phyloP scores from a whole-genome alignment of 163 green algal species.

The Prototheca wickerhamii region DNA sequence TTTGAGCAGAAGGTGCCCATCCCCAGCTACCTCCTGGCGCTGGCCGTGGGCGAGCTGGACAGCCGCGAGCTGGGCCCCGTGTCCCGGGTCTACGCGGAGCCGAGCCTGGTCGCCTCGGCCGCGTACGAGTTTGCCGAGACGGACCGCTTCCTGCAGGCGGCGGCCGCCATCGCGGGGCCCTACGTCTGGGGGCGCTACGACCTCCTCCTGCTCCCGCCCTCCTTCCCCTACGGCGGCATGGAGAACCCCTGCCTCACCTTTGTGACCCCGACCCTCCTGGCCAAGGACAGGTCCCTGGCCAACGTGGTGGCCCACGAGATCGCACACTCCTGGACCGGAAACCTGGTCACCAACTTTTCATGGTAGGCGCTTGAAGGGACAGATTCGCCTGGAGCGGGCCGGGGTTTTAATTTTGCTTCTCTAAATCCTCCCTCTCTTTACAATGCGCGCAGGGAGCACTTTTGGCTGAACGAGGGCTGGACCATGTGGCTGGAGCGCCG shows the following conservation, averaged over 20 bases:
- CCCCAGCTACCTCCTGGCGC: slow-evolving; percentile 78
- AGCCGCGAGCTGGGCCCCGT: slow-evolving; percentile 47
- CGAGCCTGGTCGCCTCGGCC: slow-evolving; percentile 62
- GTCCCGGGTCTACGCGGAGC: slow-evolving; percentile 66
- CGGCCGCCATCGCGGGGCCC: slow-evolving; percentile 66
- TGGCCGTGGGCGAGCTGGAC: slow-evolving; percentile 74
- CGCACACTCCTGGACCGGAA: slow-evolving; percentile 79
- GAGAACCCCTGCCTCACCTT: slow-evolving; percentile 89
- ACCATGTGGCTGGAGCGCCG: slow-evolving; percentile 83
- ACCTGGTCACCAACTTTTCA: slow-evolving; percentile 76
- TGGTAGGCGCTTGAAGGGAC: slow-evolving; percentile 41
- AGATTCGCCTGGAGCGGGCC: not conserved
- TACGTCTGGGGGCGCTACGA: slow-evolving; percentile 92
- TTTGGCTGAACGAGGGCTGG: slow-evolving; percentile 72
- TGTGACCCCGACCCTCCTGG: slow-evolving; percentile 87
- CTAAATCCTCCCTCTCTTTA: too few species aligned
- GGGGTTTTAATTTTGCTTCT: too few species aligned
- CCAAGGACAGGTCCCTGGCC: slow-evolving; percentile 69
- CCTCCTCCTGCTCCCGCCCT: slow-evolving; percentile 84
- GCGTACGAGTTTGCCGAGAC: slow-evolving; percentile 87
- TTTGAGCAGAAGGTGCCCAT: slow-evolving; percentile 67
- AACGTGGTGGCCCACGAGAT: slow-evolving; percentile 87
- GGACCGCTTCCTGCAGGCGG: slow-evolving; percentile 67
- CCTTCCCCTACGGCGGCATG: slow-evolving; percentile 76
- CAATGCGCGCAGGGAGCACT: slow-evolving; percentile 36